Evolutionary conservation across 1,284 basidiomycete species (phyloP).

Genomic region (Boletus coffeatus): DNA sequence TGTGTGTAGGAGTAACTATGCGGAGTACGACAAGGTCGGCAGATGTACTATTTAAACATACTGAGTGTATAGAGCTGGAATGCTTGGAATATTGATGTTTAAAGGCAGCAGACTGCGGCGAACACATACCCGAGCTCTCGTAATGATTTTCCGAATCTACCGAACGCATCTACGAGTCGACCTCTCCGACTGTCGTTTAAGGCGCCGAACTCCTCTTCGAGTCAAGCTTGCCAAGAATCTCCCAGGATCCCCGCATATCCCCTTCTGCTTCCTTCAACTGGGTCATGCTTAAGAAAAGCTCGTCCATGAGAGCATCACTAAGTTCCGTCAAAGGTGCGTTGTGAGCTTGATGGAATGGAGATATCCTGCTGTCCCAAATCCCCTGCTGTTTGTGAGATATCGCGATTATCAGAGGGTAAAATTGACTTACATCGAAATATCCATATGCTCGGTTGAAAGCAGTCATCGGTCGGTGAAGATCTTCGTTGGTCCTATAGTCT

Average conservation of each 20-base stretch:
- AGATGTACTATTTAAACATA: neutral
- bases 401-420: neutral
- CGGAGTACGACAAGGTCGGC: neutral
- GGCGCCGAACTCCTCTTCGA: too few species aligned
- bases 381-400: neutral
- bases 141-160: too few species aligned
- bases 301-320: neutral
- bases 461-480: neutral
- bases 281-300: neutral
- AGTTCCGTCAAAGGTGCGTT: neutral
- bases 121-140: too few species aligned
- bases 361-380: neutral
- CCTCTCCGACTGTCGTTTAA: too few species aligned
- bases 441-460: neutral
- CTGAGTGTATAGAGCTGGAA: too few species aligned
- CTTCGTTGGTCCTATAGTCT: neutral
- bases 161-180: too few species aligned
- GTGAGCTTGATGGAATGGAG: neutral
- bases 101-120: too few species aligned
- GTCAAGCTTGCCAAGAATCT: too few species aligned
- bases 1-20: neutral
- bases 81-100: too few species aligned
- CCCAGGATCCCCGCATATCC: neutral
- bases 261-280: neutral
- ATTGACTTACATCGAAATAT: neutral